Conservation (phyloP, 768 basidiomycete species). For the Termitomyces heimii region DNA sequence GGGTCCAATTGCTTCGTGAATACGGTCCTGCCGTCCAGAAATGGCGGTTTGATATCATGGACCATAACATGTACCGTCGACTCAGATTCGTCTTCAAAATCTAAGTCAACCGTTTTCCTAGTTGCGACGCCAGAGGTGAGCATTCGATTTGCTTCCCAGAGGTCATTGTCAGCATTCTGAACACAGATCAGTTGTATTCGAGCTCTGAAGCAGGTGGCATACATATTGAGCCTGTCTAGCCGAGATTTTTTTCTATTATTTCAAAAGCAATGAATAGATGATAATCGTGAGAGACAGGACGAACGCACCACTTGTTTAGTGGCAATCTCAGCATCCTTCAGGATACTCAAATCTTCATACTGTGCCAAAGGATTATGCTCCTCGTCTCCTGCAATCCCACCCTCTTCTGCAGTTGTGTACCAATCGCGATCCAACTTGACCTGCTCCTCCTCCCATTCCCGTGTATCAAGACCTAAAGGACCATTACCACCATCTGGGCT, state of each 20-base stretch:
- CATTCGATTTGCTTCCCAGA: conserved; percentile 99
- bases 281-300: not conserved
- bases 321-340: conserved; percentile 71
- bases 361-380: conserved; percentile 91
- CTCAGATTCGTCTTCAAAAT: conserved; percentile 95
- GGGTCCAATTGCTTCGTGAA: conserved; percentile 97
- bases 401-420: conserved; percentile 92
- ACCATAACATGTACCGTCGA: conserved; percentile 97
- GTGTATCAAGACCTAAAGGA: conserved; percentile 59
- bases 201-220: conserved; percentile 20
- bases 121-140: conserved; percentile 92
- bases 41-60: conserved; percentile 95
- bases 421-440: conserved; percentile 89
- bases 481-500: conserved; percentile 68
- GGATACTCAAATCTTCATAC: conserved; percentile 76
- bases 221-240: conserved; percentile 97
- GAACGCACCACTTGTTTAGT: conserved; percentile 64
- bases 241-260: conserved; percentile 72
- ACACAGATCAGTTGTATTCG: conserved; percentile 7
- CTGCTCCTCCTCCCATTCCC: conserved; percentile 99
- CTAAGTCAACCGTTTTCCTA: conserved; percentile 80
- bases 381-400: conserved; percentile 79
- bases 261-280: conserved; percentile 6
- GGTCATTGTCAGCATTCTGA: conserved; percentile 95
- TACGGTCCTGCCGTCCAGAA: conserved; percentile 92